Conservation (phyloP, 306 rosid genomes). For the Cicer chorassanicum region DNA sequence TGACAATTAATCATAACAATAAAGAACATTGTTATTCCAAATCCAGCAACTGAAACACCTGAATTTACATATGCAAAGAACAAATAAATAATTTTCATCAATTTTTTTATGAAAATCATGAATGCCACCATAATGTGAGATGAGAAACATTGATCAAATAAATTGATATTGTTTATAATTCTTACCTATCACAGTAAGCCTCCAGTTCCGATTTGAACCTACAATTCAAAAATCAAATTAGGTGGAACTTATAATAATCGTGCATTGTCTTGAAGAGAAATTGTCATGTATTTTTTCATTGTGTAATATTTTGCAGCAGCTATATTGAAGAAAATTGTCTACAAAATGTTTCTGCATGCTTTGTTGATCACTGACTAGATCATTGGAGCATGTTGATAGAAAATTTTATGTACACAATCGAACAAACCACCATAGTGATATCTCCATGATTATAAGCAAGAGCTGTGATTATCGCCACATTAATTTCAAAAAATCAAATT, state of each 20-base stretch:
- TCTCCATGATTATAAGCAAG: too few relatives aligned
- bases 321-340: too few relatives aligned
- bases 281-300: too few relatives aligned
- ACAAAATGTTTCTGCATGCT: too few relatives aligned
- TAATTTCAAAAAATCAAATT: too few relatives aligned
- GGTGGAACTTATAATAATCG: neutral
- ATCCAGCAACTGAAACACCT: neutral
- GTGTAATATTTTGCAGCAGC: too few relatives aligned
- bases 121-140: neutral
- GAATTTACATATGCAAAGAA: neutral
- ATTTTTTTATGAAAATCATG: neutral
- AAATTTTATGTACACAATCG: too few relatives aligned
- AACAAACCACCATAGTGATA: too few relatives aligned
- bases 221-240: neutral
- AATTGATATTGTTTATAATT: neutral
- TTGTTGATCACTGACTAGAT: too few relatives aligned
- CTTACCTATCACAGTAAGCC: neutral
- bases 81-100: neutral
- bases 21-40: neutral
- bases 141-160: neutral
- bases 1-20: neutral
- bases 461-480: too few relatives aligned
- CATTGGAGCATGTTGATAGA: too few relatives aligned
- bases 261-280: neutral
- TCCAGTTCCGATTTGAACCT: neutral